A percentile compares a stretch with the other conserved stretches of the same genome.
Evolutionary conservation across 2,329 filamentous ascomycete species (phyloP).

Genomic region (Cladosporium velox): DNA sequence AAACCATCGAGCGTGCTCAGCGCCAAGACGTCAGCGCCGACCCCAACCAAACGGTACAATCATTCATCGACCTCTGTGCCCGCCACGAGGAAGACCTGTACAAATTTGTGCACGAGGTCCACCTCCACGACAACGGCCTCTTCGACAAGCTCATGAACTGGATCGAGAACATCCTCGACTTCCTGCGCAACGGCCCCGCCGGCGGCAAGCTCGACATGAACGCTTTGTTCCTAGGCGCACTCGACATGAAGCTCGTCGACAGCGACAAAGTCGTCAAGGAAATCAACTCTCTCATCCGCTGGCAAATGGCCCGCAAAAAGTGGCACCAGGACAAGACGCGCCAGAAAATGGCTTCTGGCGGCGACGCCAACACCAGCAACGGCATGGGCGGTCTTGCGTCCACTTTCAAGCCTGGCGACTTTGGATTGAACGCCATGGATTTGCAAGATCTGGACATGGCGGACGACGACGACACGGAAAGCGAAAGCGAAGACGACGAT

Average conservation of each 20-base stretch:
- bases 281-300: slow-evolving; percentile 82
- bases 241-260: slow-evolving; percentile 68
- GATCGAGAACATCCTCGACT: slow-evolving; percentile 94
- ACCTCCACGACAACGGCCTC: slow-evolving; percentile 92
- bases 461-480: slow-evolving; percentile 66
- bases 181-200: slow-evolving; percentile 77
- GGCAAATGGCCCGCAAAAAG: slow-evolving; percentile 94
- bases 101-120: slow-evolving; percentile 98
- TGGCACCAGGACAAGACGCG: slow-evolving; percentile 98
- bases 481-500: slow-evolving; percentile 68
- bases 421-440: slow-evolving; percentile 85
- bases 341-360: slow-evolving; percentile 89
- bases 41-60: slow-evolving; percentile 96
- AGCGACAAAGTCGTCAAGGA: slow-evolving; percentile 72
- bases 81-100: slow-evolving; percentile 97
- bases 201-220: slow-evolving; percentile 93
- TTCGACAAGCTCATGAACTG: slow-evolving; percentile 96
- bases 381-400: slow-evolving; percentile 56
- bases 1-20: slow-evolving; percentile 69
- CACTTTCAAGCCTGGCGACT: slow-evolving; percentile 77
- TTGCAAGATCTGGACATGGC: slow-evolving; percentile 83
- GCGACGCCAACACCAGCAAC: slow-evolving; percentile 44
- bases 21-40: slow-evolving; percentile 85
- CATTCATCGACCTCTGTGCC: slow-evolving; percentile 94
- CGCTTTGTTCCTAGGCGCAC: slow-evolving; percentile 80